Conservation (phyloP, 352 stramenopile genomes). For the Pythium dissimile region DNA sequence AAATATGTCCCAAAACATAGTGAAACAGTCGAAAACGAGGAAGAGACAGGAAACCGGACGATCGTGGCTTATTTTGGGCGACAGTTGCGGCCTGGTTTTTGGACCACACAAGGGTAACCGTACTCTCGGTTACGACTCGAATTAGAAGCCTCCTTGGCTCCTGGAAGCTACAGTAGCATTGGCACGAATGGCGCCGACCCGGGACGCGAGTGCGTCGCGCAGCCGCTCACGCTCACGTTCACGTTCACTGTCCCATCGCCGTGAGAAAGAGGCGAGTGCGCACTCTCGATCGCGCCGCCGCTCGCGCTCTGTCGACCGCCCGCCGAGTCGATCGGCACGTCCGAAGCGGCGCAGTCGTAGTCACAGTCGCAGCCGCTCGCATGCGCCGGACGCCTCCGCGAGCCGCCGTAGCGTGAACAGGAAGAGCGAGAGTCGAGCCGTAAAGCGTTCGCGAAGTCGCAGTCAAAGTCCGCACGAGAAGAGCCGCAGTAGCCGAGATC, state of each 20-base stretch:
- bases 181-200: background rate
- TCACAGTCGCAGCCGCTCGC: background rate
- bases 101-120: too few relatives aligned
- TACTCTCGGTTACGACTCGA: too few relatives aligned
- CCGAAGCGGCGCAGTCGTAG: background rate
- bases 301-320: constrained; percentile 10
- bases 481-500: constrained; percentile 14
- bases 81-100: too few relatives aligned
- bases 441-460: constrained; percentile 13
- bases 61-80: too few relatives aligned
- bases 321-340: background rate
- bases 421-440: background rate
- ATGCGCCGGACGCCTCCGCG: background rate
- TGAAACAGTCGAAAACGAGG: too few relatives aligned
- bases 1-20: background rate
- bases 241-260: background rate
- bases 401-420: background rate
- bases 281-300: constrained; percentile 18
- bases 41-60: too few relatives aligned
- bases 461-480: constrained; percentile 18
- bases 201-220: background rate
- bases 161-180: too few relatives aligned
- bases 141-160: too few relatives aligned
- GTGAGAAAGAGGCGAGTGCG: background rate
- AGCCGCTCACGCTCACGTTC: constrained; percentile 10